Conservation (phyloP, 192 early-diverging fungal species). For the Oehlia diaphana region DNA sequence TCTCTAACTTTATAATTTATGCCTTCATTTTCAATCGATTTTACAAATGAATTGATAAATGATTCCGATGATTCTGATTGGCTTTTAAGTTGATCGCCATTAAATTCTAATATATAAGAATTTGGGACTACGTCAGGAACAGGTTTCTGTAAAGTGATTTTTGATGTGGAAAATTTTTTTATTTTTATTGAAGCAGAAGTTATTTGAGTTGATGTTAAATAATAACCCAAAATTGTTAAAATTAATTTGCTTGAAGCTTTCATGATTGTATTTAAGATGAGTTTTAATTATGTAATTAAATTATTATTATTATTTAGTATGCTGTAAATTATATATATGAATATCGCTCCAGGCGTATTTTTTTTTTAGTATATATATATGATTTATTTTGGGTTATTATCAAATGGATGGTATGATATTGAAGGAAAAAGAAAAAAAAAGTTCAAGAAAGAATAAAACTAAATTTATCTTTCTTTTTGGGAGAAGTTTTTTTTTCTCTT, state of each 20-base stretch:
- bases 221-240: background rate
- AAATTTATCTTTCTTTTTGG: background rate
- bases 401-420: background rate
- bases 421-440: too few relatives aligned
- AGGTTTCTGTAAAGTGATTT: background rate
- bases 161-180: background rate
- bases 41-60: background rate
- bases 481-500: background rate
- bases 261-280: background rate
- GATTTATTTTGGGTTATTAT: too few relatives aligned
- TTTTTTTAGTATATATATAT: too few relatives aligned
- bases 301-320: background rate
- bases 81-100: background rate
- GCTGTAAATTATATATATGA: too few relatives aligned
- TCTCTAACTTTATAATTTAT: background rate
- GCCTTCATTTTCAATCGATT: background rate
- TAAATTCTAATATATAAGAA: background rate
- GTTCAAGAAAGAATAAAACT: too few relatives aligned
- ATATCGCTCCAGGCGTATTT: too few relatives aligned
- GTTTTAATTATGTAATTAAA: background rate
- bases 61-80: background rate
- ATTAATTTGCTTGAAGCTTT: background rate
- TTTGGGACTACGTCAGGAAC: background rate
- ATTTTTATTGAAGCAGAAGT: background rate
- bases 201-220: background rate